Evolutionary conservation across 352 stramenopile genomes (phyloP), one percentile per base, ranked within the genome.

Genomic region (Globisporangium paroecandrum): DNA sequence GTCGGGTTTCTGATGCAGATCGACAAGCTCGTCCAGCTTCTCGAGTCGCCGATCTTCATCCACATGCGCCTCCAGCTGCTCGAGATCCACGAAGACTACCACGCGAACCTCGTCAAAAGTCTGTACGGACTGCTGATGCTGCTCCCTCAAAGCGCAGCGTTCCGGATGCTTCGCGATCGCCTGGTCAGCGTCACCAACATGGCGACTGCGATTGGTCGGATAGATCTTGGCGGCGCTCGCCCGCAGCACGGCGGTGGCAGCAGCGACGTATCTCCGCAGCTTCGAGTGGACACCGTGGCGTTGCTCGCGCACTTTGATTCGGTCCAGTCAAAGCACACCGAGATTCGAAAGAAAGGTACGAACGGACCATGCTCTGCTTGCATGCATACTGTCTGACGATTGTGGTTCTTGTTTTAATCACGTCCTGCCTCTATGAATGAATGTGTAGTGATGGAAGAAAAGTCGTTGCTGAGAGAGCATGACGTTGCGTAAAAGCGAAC

Each of bases 21-120:
- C 68, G 98, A 99, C 83, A 99, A 99, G 73, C 88, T 99, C 41
- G 97, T 99, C 36, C 97, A 99, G 75, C 82, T 99, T 13, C 79
- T 99, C 53, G 98, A 99, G 79, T 99, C 97, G 58, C 98, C 98
- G 4, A 98, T 99, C 57, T 99, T 99, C 83, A 93, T 99, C 64
- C 86, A 99, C 64, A 93, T 99, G 77, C 88, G 98, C 25, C 79
- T 99, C 27, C 97, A 99, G 78, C 81, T 99, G 12, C 77, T 99
- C 0, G 97, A 99, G 66, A 97, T 98, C 6, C 87, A 99, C 66
- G 89, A 95, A 43, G 84, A 91, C 46, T 97, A 97, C 73, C 96
- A 99, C 79, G 89, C 91, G 20, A 88, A 97, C 43, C 85, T 99
- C 36, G 84, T 99, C 4, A 99, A 99, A 75, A 98, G 91, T 69